Evolutionary conservation across 306 rosid species (phyloP).

Genomic region (Quillaja saponaria): DNA sequence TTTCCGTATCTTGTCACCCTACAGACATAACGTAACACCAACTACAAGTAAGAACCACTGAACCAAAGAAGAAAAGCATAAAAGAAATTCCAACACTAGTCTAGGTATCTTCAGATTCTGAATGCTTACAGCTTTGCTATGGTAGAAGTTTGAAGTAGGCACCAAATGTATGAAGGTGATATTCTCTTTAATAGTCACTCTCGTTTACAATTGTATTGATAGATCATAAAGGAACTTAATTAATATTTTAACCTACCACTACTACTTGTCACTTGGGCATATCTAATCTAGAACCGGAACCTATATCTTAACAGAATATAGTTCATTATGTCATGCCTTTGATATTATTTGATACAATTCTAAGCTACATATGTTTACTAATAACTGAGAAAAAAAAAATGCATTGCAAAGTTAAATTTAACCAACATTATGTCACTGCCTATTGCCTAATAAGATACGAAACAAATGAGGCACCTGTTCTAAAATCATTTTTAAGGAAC

Average conservation of each 20-base stretch:
- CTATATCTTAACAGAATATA: neutral
- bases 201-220: neutral
- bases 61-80: conserved; percentile 16
- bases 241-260: neutral
- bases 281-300: neutral
- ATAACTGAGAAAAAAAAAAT: neutral
- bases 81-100: neutral
- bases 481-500: neutral
- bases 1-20: conserved; percentile 82
- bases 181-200: conserved; percentile 5
- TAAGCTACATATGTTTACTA: neutral
- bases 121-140: conserved; percentile 5
- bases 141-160: conserved; percentile 4
- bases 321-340: conserved; percentile 1
- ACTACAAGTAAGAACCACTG: conserved; percentile 17
- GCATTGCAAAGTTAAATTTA: neutral
- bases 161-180: conserved; percentile 5
- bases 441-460: conserved; percentile 11
- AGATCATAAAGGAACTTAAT: neutral
- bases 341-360: neutral
- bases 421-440: neutral
- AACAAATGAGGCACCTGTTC: conserved; percentile 1
- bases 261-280: neutral
- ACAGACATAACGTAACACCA: conserved; percentile 28
- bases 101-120: conserved; percentile 12